Evolutionary conservation across 305 asterid species (phyloP), one percentile per base, ranked within the genome.

Genomic region (Fraxinus platypoda): DNA sequence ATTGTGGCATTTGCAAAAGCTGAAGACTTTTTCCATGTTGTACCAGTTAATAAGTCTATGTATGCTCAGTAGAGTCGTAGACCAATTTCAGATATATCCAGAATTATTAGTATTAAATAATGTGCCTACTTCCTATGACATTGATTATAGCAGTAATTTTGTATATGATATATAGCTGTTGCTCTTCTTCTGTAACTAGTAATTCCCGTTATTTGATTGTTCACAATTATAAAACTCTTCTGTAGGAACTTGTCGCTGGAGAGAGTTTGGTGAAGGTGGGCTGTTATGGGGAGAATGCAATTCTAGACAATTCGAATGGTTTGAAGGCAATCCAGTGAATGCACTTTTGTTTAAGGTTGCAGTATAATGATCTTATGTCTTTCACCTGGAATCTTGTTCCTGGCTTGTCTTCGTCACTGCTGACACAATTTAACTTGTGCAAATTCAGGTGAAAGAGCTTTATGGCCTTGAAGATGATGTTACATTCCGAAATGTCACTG

Each of bases 251-350:
- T 88, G 89, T 82, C 95, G 97, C 62, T 96, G 99, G 99, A 94
- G 97, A 78, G 99, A 94, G 91, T 96, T 91, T 89, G 99, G 99
- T 83, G 98, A 96, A 90, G 98, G 98, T 81, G 99, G 99, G 80
- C 86, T 96, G 66, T 83, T 96, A 86, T 94, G 99, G 98, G 98
- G 99, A 80, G 99, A 94, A 90, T 94, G 99, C 80, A 90, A 81
- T 79, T 85, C 92, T 78, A 92, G 97, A 87, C 88, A 92, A 79
- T 90, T 88, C 83, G 98, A 96, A 82, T 96, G 99, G 99, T 91
- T 94, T 84, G 92, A 89, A 79, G 95, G 97, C 38, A 83, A 91
- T 91, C 92, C 92, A 5, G 88, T 90, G 8, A 78, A 91, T 38
- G 93, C 88, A 88, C 92, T 96, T 84, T 80, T 96, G 87, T 90